These are phyloP conservation scores for Agaricales sp. DNA, from an alignment of 1,284 basidiomycete species.

Conservation along the genomic window DNA sequence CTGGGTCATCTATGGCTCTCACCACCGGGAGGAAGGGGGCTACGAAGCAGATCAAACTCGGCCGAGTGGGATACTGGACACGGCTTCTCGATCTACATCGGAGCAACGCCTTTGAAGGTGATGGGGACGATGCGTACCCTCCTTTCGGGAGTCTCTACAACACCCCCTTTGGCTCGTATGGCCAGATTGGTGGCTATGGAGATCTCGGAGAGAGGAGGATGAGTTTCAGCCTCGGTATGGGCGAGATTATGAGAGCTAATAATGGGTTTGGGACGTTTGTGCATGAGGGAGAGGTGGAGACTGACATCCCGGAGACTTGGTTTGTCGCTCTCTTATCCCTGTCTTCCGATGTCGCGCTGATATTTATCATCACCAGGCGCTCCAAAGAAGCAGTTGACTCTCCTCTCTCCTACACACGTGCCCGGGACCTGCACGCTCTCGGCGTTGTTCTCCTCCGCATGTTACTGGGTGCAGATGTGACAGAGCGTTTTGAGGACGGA, in stretches of 20 bases:
- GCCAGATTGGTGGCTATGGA: too few relatives aligned
- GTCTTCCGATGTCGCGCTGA: constrained; percentile 28
- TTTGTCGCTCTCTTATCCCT: constrained; percentile 18
- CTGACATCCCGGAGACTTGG: not conserved
- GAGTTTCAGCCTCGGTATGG: not conserved
- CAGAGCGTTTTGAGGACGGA: constrained; percentile 23
- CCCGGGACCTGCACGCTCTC: constrained; percentile 65
- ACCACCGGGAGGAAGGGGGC: too few relatives aligned
- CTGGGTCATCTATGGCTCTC: not conserved
- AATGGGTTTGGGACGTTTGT: not conserved
- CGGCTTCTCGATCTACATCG: constrained; percentile 60
- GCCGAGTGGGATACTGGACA: constrained; percentile 37
- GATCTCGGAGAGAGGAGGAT: not conserved
- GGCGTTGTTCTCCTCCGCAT: constrained; percentile 70
- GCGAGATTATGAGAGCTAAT: not conserved
- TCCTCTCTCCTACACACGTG: constrained; percentile 54
- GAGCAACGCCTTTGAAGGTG: constrained; percentile 54
- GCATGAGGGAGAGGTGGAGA: not conserved
- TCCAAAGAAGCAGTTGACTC: constrained; percentile 63
- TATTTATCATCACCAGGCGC: constrained; percentile 34
- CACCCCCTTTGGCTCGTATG: too few relatives aligned
- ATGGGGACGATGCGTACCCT: not conserved
- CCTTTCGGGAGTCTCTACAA: too few relatives aligned
- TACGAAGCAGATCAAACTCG: not conserved
- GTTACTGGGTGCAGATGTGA: constrained; percentile 61